A percentile compares a stretch with the other conserved stretches of the same genome.
Conservation (phyloP, 768 basidiomycete species). For the Gloeopeniophorella convolvens region DNA sequence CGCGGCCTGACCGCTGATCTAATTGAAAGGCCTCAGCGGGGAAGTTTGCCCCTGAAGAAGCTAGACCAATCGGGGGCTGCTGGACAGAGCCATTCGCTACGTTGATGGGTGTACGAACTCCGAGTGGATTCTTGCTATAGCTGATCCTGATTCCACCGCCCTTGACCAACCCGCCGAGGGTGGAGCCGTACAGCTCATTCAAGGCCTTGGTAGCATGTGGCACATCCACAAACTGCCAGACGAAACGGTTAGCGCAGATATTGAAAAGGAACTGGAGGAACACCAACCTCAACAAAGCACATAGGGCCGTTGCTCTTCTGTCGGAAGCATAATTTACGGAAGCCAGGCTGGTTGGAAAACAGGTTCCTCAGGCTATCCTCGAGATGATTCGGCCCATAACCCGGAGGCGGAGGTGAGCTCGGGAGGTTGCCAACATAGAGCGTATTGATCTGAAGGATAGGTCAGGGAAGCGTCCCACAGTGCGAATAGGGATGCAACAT, state of each 20-base stretch:
- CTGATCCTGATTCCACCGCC: constrained; percentile 93
- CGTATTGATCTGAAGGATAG: constrained; percentile 73
- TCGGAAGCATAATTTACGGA: constrained; percentile 87
- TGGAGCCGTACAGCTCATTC: constrained; percentile 84
- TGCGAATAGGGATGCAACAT: neutral
- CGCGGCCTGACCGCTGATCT: constrained; percentile 25
- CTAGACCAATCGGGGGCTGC: constrained; percentile 21
- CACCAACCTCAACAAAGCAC: constrained; percentile 92
- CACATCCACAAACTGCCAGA: constrained; percentile 81
- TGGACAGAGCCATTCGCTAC: constrained; percentile 22
- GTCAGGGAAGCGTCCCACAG: neutral
- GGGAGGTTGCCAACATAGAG: constrained; percentile 99
- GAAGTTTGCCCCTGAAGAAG: constrained; percentile 15
- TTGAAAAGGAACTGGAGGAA: neutral
- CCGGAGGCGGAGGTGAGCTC: constrained; percentile 61
- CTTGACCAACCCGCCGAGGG: constrained; percentile 87
- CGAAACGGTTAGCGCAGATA: neutral
- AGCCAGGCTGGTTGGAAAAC: constrained; percentile 77
- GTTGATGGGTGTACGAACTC: constrained; percentile 75
- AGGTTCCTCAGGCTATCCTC: constrained; percentile 83
- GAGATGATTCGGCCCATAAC: constrained; percentile 71
- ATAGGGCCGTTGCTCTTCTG: constrained; percentile 98
- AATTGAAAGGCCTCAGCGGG: constrained; percentile 14
- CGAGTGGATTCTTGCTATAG: constrained; percentile 98
- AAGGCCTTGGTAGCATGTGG: constrained; percentile 79